Evolutionary conservation across 805 yeast genomes (phyloP).

Genomic region (Yarrowia osloensis): DNA sequence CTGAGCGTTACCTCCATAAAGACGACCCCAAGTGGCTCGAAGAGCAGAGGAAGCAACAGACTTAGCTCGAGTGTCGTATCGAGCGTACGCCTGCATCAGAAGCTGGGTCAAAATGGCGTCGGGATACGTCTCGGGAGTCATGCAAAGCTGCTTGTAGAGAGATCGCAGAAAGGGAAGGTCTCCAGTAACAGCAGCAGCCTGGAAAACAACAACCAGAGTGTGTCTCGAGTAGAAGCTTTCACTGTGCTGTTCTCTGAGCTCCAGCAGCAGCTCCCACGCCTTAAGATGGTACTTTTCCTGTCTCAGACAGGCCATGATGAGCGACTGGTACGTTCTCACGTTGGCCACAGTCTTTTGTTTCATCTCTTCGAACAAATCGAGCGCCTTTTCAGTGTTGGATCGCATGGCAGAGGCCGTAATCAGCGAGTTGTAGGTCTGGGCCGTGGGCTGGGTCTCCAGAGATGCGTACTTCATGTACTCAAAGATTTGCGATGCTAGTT

Average conservation of each 20-base stretch:
- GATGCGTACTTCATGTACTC: conserved; percentile 27
- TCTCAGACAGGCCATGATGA: conserved; percentile 14
- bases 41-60: not conserved
- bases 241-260: conserved; percentile 21
- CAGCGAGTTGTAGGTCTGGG: conserved; percentile 23
- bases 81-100: conserved; percentile 15
- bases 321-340: conserved; percentile 16
- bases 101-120: conserved; percentile 28
- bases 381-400: conserved; percentile 6
- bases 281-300: conserved; percentile 14
- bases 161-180: conserved; percentile 3
- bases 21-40: conserved; percentile 6
- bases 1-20: conserved; percentile 13
- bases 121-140: conserved; percentile 5
- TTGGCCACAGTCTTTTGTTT: not conserved
- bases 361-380: conserved; percentile 25
- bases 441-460: conserved; percentile 19
- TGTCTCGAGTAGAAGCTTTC: conserved; percentile 14
- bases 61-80: not conserved
- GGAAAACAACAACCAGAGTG: conserved; percentile 22
- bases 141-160: conserved; percentile 22
- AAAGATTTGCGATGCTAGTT: conserved; percentile 26
- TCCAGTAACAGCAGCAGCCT: conserved; percentile 26
- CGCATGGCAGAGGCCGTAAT: conserved; percentile 18
- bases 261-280: conserved; percentile 25